Evolutionary conservation across 768 basidiomycete genomes (phyloP).

Genomic region (Galerina sulciceps): DNA sequence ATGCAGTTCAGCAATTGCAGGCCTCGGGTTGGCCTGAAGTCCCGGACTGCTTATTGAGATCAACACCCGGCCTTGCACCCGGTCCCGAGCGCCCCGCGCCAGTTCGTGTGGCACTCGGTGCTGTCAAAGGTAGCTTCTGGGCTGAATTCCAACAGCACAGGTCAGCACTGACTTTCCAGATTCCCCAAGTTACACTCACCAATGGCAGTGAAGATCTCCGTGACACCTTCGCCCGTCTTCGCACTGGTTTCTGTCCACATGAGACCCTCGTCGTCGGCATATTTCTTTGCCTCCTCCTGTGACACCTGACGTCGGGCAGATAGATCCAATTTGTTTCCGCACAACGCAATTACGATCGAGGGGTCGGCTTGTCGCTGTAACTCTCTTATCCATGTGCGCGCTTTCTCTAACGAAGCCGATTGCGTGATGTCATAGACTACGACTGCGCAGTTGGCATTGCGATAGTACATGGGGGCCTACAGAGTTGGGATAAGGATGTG

Average conservation of each 20-base stretch:
- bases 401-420: constrained; percentile 89
- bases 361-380: constrained; percentile 98
- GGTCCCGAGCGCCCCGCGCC: constrained; percentile 56
- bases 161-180: constrained; percentile 1
- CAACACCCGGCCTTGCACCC: constrained; percentile 68
- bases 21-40: constrained; percentile 59
- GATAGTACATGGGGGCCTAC: constrained; percentile 95
- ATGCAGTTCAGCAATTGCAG: constrained; percentile 71
- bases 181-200: constrained; percentile 44
- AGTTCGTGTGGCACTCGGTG: constrained; percentile 66
- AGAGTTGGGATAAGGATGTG: constrained; percentile 12
- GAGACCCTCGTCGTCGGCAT: constrained; percentile 88
- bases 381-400: constrained; percentile 94
- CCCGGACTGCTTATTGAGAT: constrained; percentile 72
- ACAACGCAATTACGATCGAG: constrained; percentile 93
- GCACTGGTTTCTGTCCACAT: constrained; percentile 95
- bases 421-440: constrained; percentile 98
- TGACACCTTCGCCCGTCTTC: constrained; percentile 86
- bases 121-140: constrained; percentile 87
- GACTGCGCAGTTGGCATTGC: constrained; percentile 92
- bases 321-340: constrained; percentile 94
- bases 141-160: constrained; percentile 45
- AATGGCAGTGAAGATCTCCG: constrained; percentile 85
- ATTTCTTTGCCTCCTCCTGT: constrained; percentile 89
- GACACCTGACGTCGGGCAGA: constrained; percentile 83